Percentiles rank a stretch among this genome's conserved stretches.
Evolutionary conservation across 2,329 filamentous ascomycete species (phyloP).

Genomic region (Hypoxylon sp.): DNA sequence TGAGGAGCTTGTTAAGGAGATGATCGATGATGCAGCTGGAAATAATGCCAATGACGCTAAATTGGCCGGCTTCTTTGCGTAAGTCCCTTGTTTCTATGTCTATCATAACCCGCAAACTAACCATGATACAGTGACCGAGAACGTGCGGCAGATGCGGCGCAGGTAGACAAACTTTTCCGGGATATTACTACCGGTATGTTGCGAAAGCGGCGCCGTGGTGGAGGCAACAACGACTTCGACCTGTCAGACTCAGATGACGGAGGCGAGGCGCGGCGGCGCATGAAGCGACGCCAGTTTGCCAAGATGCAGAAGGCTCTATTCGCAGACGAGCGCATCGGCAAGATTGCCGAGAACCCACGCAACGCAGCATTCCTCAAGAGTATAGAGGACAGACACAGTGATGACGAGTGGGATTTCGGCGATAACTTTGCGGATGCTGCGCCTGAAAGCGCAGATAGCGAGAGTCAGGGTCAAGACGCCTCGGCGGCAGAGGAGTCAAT

Average conservation of each 20-base stretch:
- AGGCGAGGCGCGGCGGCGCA: slow-evolving; percentile 80
- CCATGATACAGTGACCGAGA: slow-evolving; percentile 76
- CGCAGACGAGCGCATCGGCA: slow-evolving; percentile 89
- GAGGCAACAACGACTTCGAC: slow-evolving; percentile 78
- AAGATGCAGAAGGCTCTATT: slow-evolving; percentile 92
- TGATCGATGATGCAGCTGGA: slow-evolving; percentile 89
- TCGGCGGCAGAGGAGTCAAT: slow-evolving; percentile 56
- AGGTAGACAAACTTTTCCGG: slow-evolving; percentile 90
- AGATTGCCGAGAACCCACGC: slow-evolving; percentile 90
- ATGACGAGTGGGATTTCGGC: slow-evolving; percentile 83
- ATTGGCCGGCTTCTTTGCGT: slow-evolving; percentile 90
- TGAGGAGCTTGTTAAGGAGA: slow-evolving; percentile 79
- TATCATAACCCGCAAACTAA: slow-evolving; percentile 10
- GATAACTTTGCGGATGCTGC: slow-evolving; percentile 65
- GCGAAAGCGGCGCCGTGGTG: slow-evolving; percentile 77
- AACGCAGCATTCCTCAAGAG: slow-evolving; percentile 91
- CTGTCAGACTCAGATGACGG: slow-evolving; percentile 94
- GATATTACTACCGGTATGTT: slow-evolving; percentile 92
- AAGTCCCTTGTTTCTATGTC: slow-evolving; percentile 62
- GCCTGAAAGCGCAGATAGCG: slow-evolving; percentile 57
- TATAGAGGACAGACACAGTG: slow-evolving; percentile 84
- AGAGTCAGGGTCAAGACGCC: slow-evolving; percentile 53
- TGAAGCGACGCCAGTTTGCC: slow-evolving; percentile 89
- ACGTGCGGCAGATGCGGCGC: slow-evolving; percentile 84
- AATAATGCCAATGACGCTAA: slow-evolving; percentile 85